Evolutionary conservation across 768 basidiomycete genomes (phyloP).

Genomic region (Mycena polygramma): DNA sequence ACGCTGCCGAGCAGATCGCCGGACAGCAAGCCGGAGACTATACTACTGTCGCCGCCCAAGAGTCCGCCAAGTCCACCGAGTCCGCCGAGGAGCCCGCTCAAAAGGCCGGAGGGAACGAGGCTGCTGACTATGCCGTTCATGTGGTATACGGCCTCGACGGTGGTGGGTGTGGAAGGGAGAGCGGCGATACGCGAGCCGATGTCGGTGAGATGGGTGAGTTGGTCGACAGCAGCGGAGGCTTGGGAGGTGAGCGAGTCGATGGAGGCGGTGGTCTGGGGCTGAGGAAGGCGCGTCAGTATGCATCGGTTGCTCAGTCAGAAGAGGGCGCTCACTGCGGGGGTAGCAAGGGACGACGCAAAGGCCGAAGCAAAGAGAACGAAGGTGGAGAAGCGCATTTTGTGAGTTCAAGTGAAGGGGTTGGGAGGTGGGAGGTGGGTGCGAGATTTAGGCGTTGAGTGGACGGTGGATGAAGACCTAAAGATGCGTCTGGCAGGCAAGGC

Average conservation of each 20-base stretch:
- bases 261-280: slow-evolving; percentile 9
- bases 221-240: background rate
- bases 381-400: slow-evolving; percentile 28
- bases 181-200: slow-evolving; percentile 15
- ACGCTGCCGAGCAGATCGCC: slow-evolving; percentile 3
- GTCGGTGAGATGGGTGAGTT: slow-evolving; percentile 14
- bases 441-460: background rate
- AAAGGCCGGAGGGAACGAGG: slow-evolving; percentile 19
- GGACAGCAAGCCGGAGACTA: slow-evolving; percentile 5
- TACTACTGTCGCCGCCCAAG: slow-evolving; percentile 9
- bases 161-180: slow-evolving; percentile 3
- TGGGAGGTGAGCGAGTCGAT: slow-evolving; percentile 12
- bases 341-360: slow-evolving; percentile 24
- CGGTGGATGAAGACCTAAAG: slow-evolving; percentile 13
- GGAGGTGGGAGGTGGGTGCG: background rate
- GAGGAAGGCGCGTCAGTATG: background rate
- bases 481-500: background rate
- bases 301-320: background rate
- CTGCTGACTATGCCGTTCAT: slow-evolving; percentile 9
- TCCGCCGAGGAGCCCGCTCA: slow-evolving; percentile 21
- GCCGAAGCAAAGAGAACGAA: slow-evolving; percentile 28
- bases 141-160: slow-evolving; percentile 5
- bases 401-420: background rate
- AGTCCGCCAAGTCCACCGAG: slow-evolving; percentile 1
- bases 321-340: slow-evolving; percentile 8